phyloP scores from a whole-genome alignment of 768 basidiomycete species.

The Trametes punicea region DNA sequence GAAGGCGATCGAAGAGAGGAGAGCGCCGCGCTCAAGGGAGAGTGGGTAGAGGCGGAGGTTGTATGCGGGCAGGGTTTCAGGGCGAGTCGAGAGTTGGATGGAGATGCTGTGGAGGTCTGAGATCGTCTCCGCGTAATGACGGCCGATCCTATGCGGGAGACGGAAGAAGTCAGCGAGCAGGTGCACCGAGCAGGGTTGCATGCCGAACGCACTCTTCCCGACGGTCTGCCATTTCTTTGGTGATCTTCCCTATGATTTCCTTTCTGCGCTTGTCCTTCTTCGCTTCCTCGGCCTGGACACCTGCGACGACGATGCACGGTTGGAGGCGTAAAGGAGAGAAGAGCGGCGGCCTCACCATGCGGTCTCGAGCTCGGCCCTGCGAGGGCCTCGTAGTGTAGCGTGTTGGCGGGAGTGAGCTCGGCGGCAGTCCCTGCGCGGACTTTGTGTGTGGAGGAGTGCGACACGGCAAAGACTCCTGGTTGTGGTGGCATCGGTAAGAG shows the following conservation, averaged over 20 bases:
- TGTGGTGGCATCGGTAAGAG: constrained; percentile 57
- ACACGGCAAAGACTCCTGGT: constrained; percentile 63
- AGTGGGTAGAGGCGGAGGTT: constrained; percentile 70
- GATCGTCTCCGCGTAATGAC: constrained; percentile 59
- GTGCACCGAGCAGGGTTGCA: neutral
- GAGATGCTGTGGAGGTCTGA: constrained; percentile 56
- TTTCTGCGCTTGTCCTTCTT: constrained; percentile 67
- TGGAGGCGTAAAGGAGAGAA: neutral
- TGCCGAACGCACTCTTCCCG: constrained; percentile 62
- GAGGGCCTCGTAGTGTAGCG: constrained; percentile 36
- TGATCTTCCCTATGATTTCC: constrained; percentile 65
- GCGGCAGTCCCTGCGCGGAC: constrained; percentile 33
- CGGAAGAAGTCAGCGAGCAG: neutral
- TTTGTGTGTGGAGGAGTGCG: constrained; percentile 49
- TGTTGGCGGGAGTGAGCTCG: constrained; percentile 30
- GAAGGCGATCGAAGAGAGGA: constrained; percentile 59
- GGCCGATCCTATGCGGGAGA: constrained; percentile 42
- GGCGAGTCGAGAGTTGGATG: constrained; percentile 62
- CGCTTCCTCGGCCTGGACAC: constrained; percentile 36
- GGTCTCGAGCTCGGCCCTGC: constrained; percentile 46
- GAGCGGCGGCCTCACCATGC: constrained; percentile 21
- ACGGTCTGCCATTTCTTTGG: constrained; percentile 71
- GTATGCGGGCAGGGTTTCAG: constrained; percentile 63
- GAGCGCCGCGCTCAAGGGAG: constrained; percentile 72
- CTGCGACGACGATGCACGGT: constrained; percentile 9